Evolutionary conservation across 257 asterid genomes (phyloP).

Genomic region (Fraxinus anomala): DNA sequence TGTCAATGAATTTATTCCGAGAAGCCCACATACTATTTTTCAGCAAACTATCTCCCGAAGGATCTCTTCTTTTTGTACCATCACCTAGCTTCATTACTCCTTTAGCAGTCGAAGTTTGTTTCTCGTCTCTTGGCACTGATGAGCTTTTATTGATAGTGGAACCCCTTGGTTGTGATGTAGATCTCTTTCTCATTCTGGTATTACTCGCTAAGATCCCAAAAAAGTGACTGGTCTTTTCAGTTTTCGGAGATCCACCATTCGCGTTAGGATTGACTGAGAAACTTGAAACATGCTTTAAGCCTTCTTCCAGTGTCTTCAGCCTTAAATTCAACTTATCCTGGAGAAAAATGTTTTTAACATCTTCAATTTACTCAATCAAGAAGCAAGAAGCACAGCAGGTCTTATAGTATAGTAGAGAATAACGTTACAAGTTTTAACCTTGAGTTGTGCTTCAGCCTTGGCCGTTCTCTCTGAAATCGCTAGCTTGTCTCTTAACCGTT

Average conservation of each 20-base stretch:
- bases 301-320: conserved; percentile 84
- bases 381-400: not conserved
- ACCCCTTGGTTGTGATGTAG: conserved; percentile 68
- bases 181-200: conserved; percentile 54
- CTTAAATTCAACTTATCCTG: conserved; percentile 88
- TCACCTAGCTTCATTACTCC: conserved; percentile 32
- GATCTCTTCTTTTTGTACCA: conserved; percentile 35
- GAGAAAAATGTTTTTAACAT: conserved; percentile 14
- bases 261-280: conserved; percentile 29
- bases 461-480: conserved; percentile 70
- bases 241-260: conserved; percentile 41
- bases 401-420: not conserved
- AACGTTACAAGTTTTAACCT: conserved; percentile 43
- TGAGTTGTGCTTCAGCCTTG: conserved; percentile 80
- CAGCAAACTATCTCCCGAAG: conserved; percentile 43
- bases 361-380: conserved; percentile 19
- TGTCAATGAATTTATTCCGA: conserved; percentile 46
- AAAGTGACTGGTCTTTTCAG: conserved; percentile 47
- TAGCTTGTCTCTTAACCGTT: conserved; percentile 73
- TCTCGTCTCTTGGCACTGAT: conserved; percentile 31
- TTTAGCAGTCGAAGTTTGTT: conserved; percentile 20
- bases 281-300: conserved; percentile 48
- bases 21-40: conserved; percentile 67
- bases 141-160: conserved; percentile 43
- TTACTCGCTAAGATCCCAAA: conserved; percentile 70